Base-by-base conservation (phyloP, 257 asterid genomes). In the Solanum chiquidenum region DNA sequence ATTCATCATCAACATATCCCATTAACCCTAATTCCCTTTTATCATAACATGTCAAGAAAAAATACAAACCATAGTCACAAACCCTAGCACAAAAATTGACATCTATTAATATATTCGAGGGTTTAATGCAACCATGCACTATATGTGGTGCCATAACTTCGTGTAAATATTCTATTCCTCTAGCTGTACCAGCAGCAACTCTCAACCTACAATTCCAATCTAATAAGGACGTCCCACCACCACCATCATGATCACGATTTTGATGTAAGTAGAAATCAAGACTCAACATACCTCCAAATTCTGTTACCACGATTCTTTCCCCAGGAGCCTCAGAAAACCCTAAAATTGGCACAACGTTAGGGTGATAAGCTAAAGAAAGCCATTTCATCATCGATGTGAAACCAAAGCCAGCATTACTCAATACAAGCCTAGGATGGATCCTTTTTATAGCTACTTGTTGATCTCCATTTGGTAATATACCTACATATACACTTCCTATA, bases 291-390 rank as follows among this genome's bases (percentile, higher is more conserved):
- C 98, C 98, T 14, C 90, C 91, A 40, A 87, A 93, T 86, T 94
- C 98, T 94, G 91, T 95, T 29, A 96, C 89, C 44, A 96, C 90
- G 0, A 96, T 93, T 80, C 99, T 88, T 74, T 96, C 99, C 0
- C 98, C 99, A 0, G 99, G 99, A 3, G 93, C 98, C 89, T 96
- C 98, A 0, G 98, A 95, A 44, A 91, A 96, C n/a, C 99, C 99
- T 86, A 88, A 87, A 69, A 96, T 94, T 5, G 98, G 95, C 31
- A 94, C 96, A 3, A 96, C 58, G 46, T 96, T 86, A 2, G 96
- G 98, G 79, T 95, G 96, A 88, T 94, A 94, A 6, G 93, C 93
- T 21, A 91, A 86, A 58, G 98, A 96, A 25, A 96, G 92, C 89
- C 94, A 91, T 86, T 89, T 94, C 83, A 96, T 88, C 7, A 90